Evolutionary conservation across 257 asterid genomes (phyloP), one percentile per base, ranked within the genome.

Genomic region (Catharanthus roseus): DNA sequence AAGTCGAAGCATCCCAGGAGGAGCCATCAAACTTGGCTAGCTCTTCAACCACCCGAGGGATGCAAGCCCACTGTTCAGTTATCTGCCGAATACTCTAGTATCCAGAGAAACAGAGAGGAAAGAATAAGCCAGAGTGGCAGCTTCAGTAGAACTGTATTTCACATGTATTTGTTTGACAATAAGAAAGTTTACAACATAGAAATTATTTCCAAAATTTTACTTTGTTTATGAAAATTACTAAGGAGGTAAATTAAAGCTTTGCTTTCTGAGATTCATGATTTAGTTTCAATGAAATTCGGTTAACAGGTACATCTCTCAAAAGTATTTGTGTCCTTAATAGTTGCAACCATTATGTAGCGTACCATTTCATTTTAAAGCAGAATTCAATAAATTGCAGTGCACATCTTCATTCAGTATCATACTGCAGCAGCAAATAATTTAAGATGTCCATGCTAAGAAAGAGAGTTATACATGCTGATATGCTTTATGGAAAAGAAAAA

Each of bases 41-140:
- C 86, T 91, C 93, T 85, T 91, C 91, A 67, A 91, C 91, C 23
- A 81, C 86, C 54, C 77, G 82, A 65, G 99, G 99, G 67, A 91
- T 68, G 85, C 96, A 88, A 39, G 86, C 89, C 98, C 98, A 92
- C 70, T 87, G 90, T 80, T 90, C 95, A 7, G 82, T 77, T 79
- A 86, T 71, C 31, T 67, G 77, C 69, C 72, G 81, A 65, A 91
- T 66, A 66, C 80, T 88, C 99, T 95, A 67, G 16, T 74, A 24
- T 39, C 16, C 66, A 24, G 53, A 23, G 2, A 41, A 72, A 70
- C 21, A 54, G 3, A 33, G 18, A 23, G 9, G 42, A 23, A 44
- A 69, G 33, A 10, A 64, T 41, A 39, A 31, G 44, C 38, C 28
- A 10, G 18, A n/a, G n/a, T 58, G 4, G 42, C 24, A 10, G 42